Conservation (phyloP, 164 flowering plant species). For the Kingdonia uniflora region DNA sequence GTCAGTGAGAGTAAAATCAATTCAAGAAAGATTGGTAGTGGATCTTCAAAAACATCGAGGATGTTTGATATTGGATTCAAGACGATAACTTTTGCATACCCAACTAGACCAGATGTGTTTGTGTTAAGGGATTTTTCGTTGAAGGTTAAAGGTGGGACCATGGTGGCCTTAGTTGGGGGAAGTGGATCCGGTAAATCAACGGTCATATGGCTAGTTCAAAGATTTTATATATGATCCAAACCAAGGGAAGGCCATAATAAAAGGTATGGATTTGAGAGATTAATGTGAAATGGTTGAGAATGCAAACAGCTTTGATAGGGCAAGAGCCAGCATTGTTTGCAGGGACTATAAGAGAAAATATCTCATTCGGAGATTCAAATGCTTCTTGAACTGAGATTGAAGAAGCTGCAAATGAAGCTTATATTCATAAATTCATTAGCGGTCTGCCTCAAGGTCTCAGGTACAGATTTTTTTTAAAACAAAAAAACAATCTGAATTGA, state of each 20-base stretch:
- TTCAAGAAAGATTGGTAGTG: constrained; percentile 24
- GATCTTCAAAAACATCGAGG: constrained; percentile 11
- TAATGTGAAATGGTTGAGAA: constrained; percentile 58
- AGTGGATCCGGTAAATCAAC: constrained; percentile 82
- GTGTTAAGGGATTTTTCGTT: constrained; percentile 47
- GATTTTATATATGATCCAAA: constrained; percentile 75
- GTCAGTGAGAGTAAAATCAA: too few species aligned
- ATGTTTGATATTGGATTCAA: constrained; percentile 44
- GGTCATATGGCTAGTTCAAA: constrained; percentile 54
- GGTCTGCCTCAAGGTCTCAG: constrained; percentile 70
- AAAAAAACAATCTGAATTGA: too few species aligned
- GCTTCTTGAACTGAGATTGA: constrained; percentile 73
- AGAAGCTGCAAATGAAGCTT: constrained; percentile 65
- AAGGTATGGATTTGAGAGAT: constrained; percentile 56
- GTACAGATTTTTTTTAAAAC: too few species aligned
- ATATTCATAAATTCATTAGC: constrained; percentile 59
- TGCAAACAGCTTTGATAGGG: constrained; percentile 58
- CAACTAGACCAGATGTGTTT: constrained; percentile 45
- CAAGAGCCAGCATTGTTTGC: constrained; percentile 77
- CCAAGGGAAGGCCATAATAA: constrained; percentile 42
- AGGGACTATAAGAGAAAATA: constrained; percentile 61
- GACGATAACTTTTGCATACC: constrained; percentile 58
- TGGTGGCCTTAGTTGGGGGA: constrained; percentile 64
- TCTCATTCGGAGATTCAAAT: constrained; percentile 48
- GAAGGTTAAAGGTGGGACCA: constrained; percentile 48